Percentiles rank a stretch among this genome's conserved stretches.
Conservation (phyloP, 2,329 filamentous ascomycete genomes). For the Pochonia chlamydosporia region DNA sequence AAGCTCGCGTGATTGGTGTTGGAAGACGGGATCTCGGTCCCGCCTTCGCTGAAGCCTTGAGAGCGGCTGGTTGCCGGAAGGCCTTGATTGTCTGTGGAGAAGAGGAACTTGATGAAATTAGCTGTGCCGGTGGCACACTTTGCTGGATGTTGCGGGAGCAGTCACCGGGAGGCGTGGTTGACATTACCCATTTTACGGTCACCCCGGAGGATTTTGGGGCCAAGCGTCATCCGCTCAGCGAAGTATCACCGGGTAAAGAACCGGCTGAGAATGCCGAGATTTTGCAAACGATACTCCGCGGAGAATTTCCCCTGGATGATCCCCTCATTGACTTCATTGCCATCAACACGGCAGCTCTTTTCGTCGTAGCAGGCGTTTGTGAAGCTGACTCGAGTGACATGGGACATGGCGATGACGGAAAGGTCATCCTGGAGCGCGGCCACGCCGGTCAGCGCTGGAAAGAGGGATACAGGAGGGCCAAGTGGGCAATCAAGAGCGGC, state of each 20-base stretch:
- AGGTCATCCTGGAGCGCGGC: slow-evolving; percentile 74
- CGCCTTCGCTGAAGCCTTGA: slow-evolving; percentile 81
- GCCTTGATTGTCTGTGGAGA: slow-evolving; percentile 88
- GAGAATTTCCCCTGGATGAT: slow-evolving; percentile 67
- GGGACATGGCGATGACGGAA: slow-evolving; percentile 73
- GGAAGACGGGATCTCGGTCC: slow-evolving; percentile 81
- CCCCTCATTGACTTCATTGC: slow-evolving; percentile 91
- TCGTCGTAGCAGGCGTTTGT: slow-evolving; percentile 81
- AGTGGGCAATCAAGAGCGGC: slow-evolving; percentile 83
- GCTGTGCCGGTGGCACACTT: slow-evolving; percentile 79
- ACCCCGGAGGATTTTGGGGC: slow-evolving; percentile 85
- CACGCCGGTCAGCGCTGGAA: slow-evolving; percentile 90
- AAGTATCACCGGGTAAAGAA: slow-evolving; percentile 79
- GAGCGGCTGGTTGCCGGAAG: slow-evolving; percentile 70
- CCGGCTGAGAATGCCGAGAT: slow-evolving; percentile 85
- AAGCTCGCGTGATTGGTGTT: slow-evolving; percentile 90
- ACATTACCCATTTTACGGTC: slow-evolving; percentile 72
- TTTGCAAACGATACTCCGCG: slow-evolving; percentile 67
- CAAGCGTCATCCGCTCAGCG: slow-evolving; percentile 62
- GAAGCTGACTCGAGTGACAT: slow-evolving; percentile 76
- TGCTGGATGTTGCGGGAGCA: slow-evolving; percentile 74
- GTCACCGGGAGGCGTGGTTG: slow-evolving; percentile 32
- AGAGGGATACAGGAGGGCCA: slow-evolving; percentile 81
- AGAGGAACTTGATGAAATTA: slow-evolving; percentile 93
- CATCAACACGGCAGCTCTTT: slow-evolving; percentile 84